These are phyloP conservation scores for Botrytis porri DNA, from an alignment of 2,329 filamentous ascomycete species.

Conservation along the genomic window DNA sequence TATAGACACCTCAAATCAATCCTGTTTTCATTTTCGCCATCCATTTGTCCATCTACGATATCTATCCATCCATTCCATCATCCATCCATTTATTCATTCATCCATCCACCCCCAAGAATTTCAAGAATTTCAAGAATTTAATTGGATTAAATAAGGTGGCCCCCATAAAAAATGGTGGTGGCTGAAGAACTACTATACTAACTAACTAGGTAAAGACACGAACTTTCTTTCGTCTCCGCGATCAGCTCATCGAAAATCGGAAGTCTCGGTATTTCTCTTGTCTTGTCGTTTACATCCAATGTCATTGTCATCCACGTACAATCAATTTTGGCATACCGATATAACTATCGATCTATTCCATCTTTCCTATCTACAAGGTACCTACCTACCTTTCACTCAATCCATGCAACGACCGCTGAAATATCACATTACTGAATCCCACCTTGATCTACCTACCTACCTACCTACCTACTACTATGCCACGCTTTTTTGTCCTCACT, in stretches of 20 bases:
- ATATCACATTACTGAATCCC: background rate
- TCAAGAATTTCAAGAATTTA: background rate
- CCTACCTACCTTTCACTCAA: background rate
- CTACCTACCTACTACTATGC: background rate
- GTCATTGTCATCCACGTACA: no score
- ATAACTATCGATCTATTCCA: background rate
- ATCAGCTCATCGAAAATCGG: slow-evolving; percentile 4
- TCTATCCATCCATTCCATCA: background rate
- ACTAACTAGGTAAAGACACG: background rate
- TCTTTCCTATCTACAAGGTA: no score
- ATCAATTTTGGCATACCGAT: background rate
- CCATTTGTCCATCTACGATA: background rate
- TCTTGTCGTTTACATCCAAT: background rate
- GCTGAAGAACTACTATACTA: slow-evolving; percentile 5
- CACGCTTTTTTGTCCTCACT: background rate
- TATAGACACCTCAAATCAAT: background rate
- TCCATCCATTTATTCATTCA: background rate
- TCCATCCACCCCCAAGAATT: background rate
- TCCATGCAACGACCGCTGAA: background rate
- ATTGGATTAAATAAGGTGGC: no score
- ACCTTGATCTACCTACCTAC: background rate
- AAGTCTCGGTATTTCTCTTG: background rate
- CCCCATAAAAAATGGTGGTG: slow-evolving; percentile 9
- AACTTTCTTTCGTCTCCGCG: background rate
- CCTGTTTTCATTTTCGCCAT: slow-evolving; percentile 2